Evolutionary conservation across 1,139 yeast species (phyloP).

Genomic region (Kurtzmaniella quercitrusa): DNA sequence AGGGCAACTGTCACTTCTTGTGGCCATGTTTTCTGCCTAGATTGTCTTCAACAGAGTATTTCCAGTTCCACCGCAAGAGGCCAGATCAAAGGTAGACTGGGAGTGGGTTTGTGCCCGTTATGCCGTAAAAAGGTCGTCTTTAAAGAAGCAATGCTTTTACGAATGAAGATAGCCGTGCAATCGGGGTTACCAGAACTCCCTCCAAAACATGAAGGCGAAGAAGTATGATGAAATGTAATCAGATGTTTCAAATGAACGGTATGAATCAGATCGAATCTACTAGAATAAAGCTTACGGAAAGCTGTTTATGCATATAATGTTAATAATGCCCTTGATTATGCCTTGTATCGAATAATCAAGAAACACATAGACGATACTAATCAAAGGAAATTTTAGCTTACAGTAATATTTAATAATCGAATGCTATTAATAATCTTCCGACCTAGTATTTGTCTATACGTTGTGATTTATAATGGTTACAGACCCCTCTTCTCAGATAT

Average conservation of each 20-base stretch:
- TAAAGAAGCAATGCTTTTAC: slow-evolving; percentile 35
- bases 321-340: too few species aligned
- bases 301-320: too few species aligned
- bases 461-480: too few species aligned
- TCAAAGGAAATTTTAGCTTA: too few species aligned
- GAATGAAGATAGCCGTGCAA: slow-evolving; percentile 24
- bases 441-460: too few species aligned
- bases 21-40: slow-evolving; percentile 45
- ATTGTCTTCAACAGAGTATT: slow-evolving; percentile 41
- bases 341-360: too few species aligned
- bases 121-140: slow-evolving; percentile 40
- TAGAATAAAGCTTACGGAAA: neutral
- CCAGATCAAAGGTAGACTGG: slow-evolving; percentile 30
- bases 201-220: slow-evolving; percentile 7
- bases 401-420: too few species aligned
- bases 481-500: neutral
- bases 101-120: slow-evolving; percentile 44
- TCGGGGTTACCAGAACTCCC: slow-evolving; percentile 13
- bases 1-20: slow-evolving; percentile 42
- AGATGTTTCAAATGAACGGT: neutral
- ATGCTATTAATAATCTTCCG: too few species aligned
- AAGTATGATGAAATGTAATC: slow-evolving; percentile 4
- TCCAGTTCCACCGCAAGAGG: slow-evolving; percentile 43
- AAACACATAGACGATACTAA: too few species aligned
- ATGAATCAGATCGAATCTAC: neutral